These are phyloP conservation scores for Hypoxylon sp. DNA, from an alignment of 2,329 filamentous ascomycete species.

Conservation along the genomic window DNA sequence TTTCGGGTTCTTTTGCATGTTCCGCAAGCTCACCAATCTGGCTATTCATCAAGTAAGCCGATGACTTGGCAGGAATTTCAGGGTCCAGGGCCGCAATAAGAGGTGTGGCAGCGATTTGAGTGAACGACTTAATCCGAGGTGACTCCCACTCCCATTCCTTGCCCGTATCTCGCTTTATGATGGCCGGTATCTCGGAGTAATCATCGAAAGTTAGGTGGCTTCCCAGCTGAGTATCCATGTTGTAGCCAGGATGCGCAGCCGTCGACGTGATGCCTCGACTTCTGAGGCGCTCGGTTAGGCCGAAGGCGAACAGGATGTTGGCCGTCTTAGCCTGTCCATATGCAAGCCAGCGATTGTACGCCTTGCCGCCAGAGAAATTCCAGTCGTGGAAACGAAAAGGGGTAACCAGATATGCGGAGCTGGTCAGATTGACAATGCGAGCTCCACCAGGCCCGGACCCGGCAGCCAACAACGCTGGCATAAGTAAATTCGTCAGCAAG, in stretches of 20 bases:
- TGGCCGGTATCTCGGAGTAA: constrained; percentile 45
- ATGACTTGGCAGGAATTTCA: constrained; percentile 51
- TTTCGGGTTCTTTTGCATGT: constrained; percentile 55
- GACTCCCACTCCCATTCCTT: constrained; percentile 42
- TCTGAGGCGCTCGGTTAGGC: constrained; percentile 54
- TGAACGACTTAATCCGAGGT: constrained; percentile 56
- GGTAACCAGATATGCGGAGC: constrained; percentile 57
- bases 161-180: constrained; percentile 48
- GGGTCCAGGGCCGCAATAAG: constrained; percentile 61
- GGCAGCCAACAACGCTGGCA: constrained; percentile 58
- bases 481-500: constrained; percentile 62
- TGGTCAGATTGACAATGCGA: constrained; percentile 60
- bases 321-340: constrained; percentile 66
- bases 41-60: constrained; percentile 60
- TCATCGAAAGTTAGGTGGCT: constrained; percentile 48
- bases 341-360: constrained; percentile 59
- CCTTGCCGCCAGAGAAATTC: constrained; percentile 56
- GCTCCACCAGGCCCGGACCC: constrained; percentile 51
- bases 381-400: constrained; percentile 61
- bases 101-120: constrained; percentile 59
- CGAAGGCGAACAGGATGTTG: constrained; percentile 60
- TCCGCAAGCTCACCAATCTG: constrained; percentile 53
- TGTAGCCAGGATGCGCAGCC: constrained; percentile 57
- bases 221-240: constrained; percentile 50
- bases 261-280: constrained; percentile 52